Percentiles rank a stretch among this genome's conserved stretches.
These are phyloP conservation scores for Brachypodium distachyon DNA, from an alignment of 202 grass and related monocot genomes.

Conservation along the genomic window DNA sequence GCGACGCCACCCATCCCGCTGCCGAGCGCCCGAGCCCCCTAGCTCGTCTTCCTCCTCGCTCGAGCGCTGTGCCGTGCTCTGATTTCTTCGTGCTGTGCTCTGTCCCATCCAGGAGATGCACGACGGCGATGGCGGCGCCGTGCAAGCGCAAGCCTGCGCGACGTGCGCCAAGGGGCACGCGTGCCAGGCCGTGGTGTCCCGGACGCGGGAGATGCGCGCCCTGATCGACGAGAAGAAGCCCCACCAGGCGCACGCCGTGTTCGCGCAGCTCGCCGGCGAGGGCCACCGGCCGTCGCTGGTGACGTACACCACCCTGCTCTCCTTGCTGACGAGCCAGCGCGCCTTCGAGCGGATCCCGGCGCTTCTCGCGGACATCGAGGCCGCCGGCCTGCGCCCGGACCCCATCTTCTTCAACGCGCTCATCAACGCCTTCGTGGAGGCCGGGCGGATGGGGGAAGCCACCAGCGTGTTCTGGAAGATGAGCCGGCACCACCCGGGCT, in stretches of 20 bases:
- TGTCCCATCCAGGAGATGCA: conserved; percentile 27
- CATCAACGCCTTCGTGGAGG: conserved; percentile 86
- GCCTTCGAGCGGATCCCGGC: conserved; percentile 61
- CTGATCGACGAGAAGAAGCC: conserved; percentile 65
- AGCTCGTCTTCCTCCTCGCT: no score
- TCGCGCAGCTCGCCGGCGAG: conserved; percentile 47
- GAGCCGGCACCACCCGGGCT: conserved; percentile 44
- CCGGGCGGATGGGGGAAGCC: conserved; percentile 62
- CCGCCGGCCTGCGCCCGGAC: conserved; percentile 64
- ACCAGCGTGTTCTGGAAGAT: conserved; percentile 78
- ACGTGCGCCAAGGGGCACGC: conserved; percentile 57
- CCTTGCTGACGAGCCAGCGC: conserved; percentile 54
- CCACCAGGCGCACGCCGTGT: conserved; percentile 46
- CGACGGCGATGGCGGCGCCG: background rate
- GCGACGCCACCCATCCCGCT: no score
- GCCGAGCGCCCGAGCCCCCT: no score
- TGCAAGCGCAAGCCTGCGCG: conserved; percentile 20
- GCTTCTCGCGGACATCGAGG: conserved; percentile 57
- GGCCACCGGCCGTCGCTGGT: conserved; percentile 82
- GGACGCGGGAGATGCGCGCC: conserved; percentile 59
- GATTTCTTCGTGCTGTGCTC: no score
- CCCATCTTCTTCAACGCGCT: conserved; percentile 86
- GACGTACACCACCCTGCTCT: conserved; percentile 71
- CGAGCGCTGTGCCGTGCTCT: no score
- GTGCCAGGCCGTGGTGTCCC: conserved; percentile 49